phyloP scores from a whole-genome alignment of 1,284 basidiomycete species.

The Sporisorium scitamineum region DNA sequence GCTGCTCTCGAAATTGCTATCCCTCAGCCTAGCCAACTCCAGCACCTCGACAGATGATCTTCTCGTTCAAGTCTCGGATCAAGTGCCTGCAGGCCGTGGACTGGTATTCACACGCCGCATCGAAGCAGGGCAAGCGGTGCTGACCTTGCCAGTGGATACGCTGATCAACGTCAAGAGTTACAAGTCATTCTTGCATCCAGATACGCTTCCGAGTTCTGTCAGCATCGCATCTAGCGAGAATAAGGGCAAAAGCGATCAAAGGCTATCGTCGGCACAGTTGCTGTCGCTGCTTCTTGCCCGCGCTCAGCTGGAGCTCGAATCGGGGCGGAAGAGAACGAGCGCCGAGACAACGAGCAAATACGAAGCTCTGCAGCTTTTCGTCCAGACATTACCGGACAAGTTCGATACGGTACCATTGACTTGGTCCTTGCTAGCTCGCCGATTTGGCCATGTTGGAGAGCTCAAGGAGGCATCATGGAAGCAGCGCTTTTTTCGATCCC shows the following conservation, averaged over 20 bases:
- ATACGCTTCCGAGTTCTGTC: conserved; percentile 8
- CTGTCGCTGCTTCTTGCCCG: conserved; percentile 35
- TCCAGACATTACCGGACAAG: conserved; percentile 38
- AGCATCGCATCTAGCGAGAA: conserved; percentile 5
- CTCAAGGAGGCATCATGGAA: neutral
- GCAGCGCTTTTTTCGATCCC: conserved; percentile 10
- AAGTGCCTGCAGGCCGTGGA: conserved; percentile 46
- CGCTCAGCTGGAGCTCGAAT: conserved; percentile 11
- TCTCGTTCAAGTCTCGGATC: conserved; percentile 26
- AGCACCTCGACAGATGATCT: neutral
- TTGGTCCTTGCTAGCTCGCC: conserved; percentile 31
- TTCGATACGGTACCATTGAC: conserved; percentile 54
- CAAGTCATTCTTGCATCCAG: conserved; percentile 23
- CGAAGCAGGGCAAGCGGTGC: conserved; percentile 30
- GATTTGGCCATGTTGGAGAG: neutral
- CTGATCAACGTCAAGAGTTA: conserved; percentile 44
- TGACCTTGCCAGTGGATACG: conserved; percentile 19
- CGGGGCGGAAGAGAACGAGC: neutral
- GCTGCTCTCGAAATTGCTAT: conserved; percentile 20
- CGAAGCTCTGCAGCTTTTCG: conserved; percentile 36
- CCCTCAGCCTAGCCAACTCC: conserved; percentile 3
- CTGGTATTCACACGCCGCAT: conserved; percentile 37
- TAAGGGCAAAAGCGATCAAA: neutral
- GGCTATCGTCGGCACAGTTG: conserved; percentile 35
- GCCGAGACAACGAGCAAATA: conserved; percentile 7